Base-by-base conservation (phyloP, 352 stramenopile genomes). In the Globisporangium nagaii region DNA sequence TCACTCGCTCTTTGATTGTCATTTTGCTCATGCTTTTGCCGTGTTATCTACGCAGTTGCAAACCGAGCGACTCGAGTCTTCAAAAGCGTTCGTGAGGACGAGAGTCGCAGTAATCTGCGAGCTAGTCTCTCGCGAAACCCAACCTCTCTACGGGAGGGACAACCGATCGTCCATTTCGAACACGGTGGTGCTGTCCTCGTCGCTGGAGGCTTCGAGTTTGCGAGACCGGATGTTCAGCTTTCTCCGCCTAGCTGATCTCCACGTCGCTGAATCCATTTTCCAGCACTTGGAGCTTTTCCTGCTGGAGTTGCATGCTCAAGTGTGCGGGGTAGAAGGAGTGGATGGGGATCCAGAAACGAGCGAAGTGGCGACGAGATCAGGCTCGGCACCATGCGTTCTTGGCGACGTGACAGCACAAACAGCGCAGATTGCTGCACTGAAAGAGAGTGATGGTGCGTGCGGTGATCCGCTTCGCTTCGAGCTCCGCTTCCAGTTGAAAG, bases 191-290 rank as follows among this genome's bases (percentile, higher is more conserved):
- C 39, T 65, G 12, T 57, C 58, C 1, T 42, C 41, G 28, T 34
- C 68, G 4, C 66, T 81, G 1, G 22, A 65, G 34, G 34, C 56
- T 20, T 60, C 63, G 7, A 75, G 61, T 34, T 51, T 85, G 3
- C 63, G 71, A 1, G 76, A 85, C 6, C 63, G 77, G 0, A 71
- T 88, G 62, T 88, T 84, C 47, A 63, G 49, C 0, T 86, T 88
- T 52, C 51, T 88, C 6, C 63, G 77, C 0, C 58, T 86, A 10
- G 60, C 68, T 6, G 74, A 88, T 37, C 57, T 70, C 13, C 70
- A 73, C 24, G 30, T 83, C 2, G 55, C 65, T 12, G 74, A 83
- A 49, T 70, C 77, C 3, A 35, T 88, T n/a, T 73, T 60, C 10
- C 37, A 46, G 9, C 74, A 88, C 27, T 15, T 77, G 19, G 54